Evolutionary conservation across 31 red algal species (phyloP), one percentile per base, ranked within the genome.

Genomic region (Porphyra umbilicalis): DNA sequence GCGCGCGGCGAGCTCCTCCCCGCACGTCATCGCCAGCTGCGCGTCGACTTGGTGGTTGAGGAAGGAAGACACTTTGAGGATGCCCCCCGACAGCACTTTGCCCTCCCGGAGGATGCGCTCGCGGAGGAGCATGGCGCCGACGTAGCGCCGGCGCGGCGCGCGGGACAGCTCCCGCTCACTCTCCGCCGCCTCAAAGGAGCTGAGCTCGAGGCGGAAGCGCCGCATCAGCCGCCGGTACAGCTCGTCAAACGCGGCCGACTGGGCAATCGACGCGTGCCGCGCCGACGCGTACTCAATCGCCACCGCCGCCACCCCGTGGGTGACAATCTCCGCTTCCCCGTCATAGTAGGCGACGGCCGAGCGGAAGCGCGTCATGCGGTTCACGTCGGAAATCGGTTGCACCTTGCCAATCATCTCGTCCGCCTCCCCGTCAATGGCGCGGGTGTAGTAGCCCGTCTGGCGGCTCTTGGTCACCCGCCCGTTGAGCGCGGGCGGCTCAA

Each of bases 11-110:
- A 94, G 82, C 75, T 98, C 91, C 78, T 89, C 82, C 35, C 92
- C 95, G 79, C 95, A 98, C 34, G 88, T 84, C 78, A 94, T 91
- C 86, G 94, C 91, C 31, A 98, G 82, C 33, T 92, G 85, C 29
- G 86, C 86, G 38, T 98, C 95, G 5, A 98, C 95, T 89, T 89
- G 91, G 82, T 94, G 92, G 76, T 98, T 94, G 67, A 98, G 79
- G 87, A 98, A 98, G 34, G 92, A 89, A 10, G 88, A 90, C 68
- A 98, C 95, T 76, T 98, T 94, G 86, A 98, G 86, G 37, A 98
- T 92, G 77, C 85, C 79, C 20, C 88, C 92, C 33, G 42, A 71
- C 75, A 97, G 78, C 80, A 97, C 85, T 44, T 94, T 90, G 29
- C 87, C 95, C 35, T 97, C 94, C 35, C 84, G 33, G 57, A 93